A percentile compares a stretch with the other conserved stretches of the same genome.
Conservation (phyloP, 2,329 filamentous ascomycete genomes). For the Bipolaris sorokiniana region DNA sequence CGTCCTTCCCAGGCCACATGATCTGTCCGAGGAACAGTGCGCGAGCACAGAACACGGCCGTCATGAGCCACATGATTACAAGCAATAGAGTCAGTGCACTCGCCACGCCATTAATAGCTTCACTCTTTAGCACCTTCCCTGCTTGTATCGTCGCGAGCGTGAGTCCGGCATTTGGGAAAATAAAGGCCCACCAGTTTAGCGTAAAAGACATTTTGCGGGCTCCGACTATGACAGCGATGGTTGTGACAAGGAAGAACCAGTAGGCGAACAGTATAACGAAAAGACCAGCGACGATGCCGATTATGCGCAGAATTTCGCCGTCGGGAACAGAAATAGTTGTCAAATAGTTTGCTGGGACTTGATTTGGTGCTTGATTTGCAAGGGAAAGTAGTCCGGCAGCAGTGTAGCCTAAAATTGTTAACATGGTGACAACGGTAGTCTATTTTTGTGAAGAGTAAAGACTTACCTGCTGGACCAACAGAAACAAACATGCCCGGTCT, state of each 20-base stretch:
- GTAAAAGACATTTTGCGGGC: conserved; percentile 49
- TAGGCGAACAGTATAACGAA: conserved; percentile 58
- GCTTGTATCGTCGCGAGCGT: conserved; percentile 65
- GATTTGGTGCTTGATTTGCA: conserved; percentile 48
- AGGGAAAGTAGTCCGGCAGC: conserved; percentile 54
- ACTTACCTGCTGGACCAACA: conserved; percentile 51
- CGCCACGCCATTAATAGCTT: conserved; percentile 60
- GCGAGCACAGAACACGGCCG: conserved; percentile 56
- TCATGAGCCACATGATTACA: conserved; percentile 62
- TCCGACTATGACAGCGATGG: conserved; percentile 48
- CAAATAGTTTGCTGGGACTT: conserved; percentile 46
- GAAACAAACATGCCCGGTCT: conserved; percentile 61
- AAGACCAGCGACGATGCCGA: conserved; percentile 54
- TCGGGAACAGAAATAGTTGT: conserved; percentile 37
- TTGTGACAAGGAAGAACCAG: conserved; percentile 58
- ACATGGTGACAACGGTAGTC: conserved; percentile 58
- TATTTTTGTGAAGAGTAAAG: conserved; percentile 57
- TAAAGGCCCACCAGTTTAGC: conserved; percentile 63
- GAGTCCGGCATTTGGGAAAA: conserved; percentile 70
- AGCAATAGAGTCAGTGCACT: conserved; percentile 63
- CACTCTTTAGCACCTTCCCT: conserved; percentile 60
- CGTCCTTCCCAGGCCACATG: conserved; percentile 59
- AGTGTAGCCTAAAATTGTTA: conserved; percentile 54
- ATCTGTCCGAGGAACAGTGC: conserved; percentile 61
- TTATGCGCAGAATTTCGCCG: conserved; percentile 48